Evolutionary conservation across 495 filamentous ascomycete genomes (phyloP).

Genomic region (Recurvomyces mirabilis): DNA sequence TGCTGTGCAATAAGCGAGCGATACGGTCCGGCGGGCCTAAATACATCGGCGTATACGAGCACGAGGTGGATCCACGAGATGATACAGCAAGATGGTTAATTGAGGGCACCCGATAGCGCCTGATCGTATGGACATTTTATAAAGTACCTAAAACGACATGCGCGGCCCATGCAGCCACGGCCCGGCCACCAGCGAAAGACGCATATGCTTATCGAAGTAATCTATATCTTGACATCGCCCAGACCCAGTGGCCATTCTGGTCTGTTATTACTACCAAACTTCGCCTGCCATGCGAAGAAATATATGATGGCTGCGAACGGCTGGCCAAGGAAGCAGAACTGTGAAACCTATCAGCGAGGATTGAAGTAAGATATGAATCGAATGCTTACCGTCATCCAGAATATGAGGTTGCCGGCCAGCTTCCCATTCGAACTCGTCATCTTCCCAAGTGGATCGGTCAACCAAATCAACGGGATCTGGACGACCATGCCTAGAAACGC

Average conservation of each 20-base stretch:
- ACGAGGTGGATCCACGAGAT: too few species aligned
- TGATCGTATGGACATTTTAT: too few species aligned
- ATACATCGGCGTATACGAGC: too few species aligned
- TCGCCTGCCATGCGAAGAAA: constrained; percentile 97
- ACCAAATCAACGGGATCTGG: constrained; percentile 75
- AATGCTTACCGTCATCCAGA: constrained; percentile 58
- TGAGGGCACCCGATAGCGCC: too few species aligned
- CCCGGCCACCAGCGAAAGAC: too few species aligned
- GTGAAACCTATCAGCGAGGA: neutral
- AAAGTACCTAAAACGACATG: too few species aligned
- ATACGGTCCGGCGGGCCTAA: too few species aligned
- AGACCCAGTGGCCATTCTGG: constrained; percentile 14
- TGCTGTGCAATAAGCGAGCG: too few species aligned
- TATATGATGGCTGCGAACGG: constrained; percentile 81
- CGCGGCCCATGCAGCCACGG: too few species aligned
- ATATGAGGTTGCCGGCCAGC: constrained; percentile 79
- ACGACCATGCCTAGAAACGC: constrained; percentile 90
- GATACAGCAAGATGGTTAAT: too few species aligned
- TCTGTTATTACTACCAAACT: constrained; percentile 58
- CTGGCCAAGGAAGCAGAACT: constrained; percentile 85
- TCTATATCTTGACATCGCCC: constrained; percentile 5
- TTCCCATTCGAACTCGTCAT: constrained; percentile 61
- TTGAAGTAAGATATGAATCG: too few species aligned
- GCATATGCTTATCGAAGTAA: too few species aligned
- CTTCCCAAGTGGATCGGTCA: constrained; percentile 68